Conservation (phyloP, 306 rosid species). For the Castanospermum australe region DNA sequence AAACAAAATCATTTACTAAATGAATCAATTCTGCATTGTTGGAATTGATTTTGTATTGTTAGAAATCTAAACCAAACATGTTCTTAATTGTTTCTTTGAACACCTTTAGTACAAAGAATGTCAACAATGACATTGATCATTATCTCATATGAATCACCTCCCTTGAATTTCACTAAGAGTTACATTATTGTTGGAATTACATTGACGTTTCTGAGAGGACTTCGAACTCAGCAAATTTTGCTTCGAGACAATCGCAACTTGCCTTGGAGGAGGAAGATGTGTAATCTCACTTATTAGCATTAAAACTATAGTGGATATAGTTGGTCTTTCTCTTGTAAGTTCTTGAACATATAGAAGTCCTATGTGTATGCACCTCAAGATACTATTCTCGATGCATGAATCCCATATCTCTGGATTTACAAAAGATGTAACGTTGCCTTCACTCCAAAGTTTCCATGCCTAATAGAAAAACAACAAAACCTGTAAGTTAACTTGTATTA, state of each 20-base stretch:
- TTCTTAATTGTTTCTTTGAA: no score
- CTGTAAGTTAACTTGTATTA: no score
- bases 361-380: conserved; percentile 37
- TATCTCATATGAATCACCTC: neutral
- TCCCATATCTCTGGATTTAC: conserved; percentile 1
- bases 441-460: no score
- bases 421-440: no score
- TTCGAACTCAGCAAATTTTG: neutral
- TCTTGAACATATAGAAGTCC: conserved; percentile 41
- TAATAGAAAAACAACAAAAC: no score
- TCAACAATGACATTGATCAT: no score
- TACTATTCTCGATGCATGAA: conserved; percentile 20
- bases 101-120: no score
- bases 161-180: conserved; percentile 36
- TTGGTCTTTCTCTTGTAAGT: conserved; percentile 40
- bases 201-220: conserved; percentile 30
- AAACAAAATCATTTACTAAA: no score
- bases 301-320: conserved; percentile 34
- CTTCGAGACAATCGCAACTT: conserved; percentile 39
- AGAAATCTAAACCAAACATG: no score
- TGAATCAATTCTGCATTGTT: no score
- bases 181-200: conserved; percentile 33
- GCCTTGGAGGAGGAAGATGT: conserved; percentile 31
- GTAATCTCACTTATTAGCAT: conserved; percentile 47
- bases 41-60: no score